Percentiles rank a stretch among this genome's conserved stretches.
Evolutionary conservation across 805 yeast species (phyloP).

Genomic region (Pichia rugopelliculosa): DNA sequence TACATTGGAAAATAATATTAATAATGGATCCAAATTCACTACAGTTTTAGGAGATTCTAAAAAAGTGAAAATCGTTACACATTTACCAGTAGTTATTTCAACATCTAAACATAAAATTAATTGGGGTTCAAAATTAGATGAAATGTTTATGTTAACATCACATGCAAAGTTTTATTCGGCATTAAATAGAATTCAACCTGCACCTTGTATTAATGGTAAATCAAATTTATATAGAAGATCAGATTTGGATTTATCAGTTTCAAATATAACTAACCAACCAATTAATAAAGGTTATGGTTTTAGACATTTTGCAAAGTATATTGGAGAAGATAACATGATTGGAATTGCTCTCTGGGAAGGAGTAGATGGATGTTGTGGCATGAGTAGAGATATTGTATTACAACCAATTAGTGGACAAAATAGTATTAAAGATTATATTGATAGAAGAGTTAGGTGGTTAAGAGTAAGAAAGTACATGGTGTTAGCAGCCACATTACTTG

Average conservation of each 20-base stretch:
- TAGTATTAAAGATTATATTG: conserved; percentile 45
- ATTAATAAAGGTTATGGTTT: conserved; percentile 42
- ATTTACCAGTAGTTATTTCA: conserved; percentile 61
- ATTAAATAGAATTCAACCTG: conserved; percentile 63
- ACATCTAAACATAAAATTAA: conserved; percentile 20
- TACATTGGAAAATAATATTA: conserved; percentile 40
- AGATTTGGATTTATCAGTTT: conserved; percentile 54
- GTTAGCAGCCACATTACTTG: conserved; percentile 71
- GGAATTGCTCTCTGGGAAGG: conserved; percentile 77
- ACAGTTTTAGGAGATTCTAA: conserved; percentile 18
- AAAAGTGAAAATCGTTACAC: conserved; percentile 67
- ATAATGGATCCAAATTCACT: conserved; percentile 37
- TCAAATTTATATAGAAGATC: conserved; percentile 70
- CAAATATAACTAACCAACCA: conserved; percentile 29
- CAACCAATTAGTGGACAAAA: conserved; percentile 55
- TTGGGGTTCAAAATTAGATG: conserved; percentile 68
- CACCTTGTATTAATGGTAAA: conserved; percentile 90
- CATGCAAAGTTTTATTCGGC: conserved; percentile 82
- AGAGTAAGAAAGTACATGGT: conserved; percentile 87
- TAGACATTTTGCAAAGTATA: conserved; percentile 66
- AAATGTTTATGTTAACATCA: conserved; percentile 75
- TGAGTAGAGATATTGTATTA: conserved; percentile 70
- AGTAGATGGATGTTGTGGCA: conserved; percentile 60
- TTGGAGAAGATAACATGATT: conserved; percentile 92
- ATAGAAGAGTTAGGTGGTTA: conserved; percentile 75